Evolutionary conservation across 2,329 filamentous ascomycete genomes (phyloP), one percentile per base, ranked within the genome.

Genomic region (Fusarium aywerte): DNA sequence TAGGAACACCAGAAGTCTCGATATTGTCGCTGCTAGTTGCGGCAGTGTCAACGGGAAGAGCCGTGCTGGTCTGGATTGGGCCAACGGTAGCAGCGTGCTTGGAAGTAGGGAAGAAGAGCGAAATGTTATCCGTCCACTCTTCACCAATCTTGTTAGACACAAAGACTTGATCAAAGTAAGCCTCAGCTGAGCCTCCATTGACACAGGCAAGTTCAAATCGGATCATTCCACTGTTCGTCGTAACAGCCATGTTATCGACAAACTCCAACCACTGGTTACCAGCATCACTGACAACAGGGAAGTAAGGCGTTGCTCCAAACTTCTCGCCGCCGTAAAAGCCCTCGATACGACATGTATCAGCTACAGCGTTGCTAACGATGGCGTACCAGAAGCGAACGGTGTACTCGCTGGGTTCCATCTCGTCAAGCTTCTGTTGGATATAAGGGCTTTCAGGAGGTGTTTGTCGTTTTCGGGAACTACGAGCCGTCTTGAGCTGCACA

Each of bases 101-200:
- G 10, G 36, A 62, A 1, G 43, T 62, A 47, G 64, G 64, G 18
- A 63, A 72, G 44, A 68, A 47, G 2, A 72, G 16, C 1, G 69
- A 70, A 5, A 72, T 65, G 4, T 35, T 48, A 6, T 72, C 69
- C 23, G 70, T 48, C 42, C 62, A 54, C 4, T 60, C 58, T 3
- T 71, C 65, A 1, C 40, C 63, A 2, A 71, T 62, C 38, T 68
- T 58, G 31, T 72, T 65, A 1, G 70, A 68, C 12, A 72, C 51
- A 38, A 72, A 72, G n/a, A 71, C 68, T 38, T 72, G 65, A 4
- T 72, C 69, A 25, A 72, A 62, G 35, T 57, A 65, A n/a, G 69
- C 60, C 35, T 67, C 53, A 4, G 69, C 70, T 49, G 67, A 52
- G 12, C 68, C 70, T 6, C 54, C 55, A 3, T 68, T 48, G 21